These are phyloP conservation scores for Xenoacremonium recifei DNA, from an alignment of 2,329 filamentous ascomycete genomes.

Conservation along the genomic window DNA sequence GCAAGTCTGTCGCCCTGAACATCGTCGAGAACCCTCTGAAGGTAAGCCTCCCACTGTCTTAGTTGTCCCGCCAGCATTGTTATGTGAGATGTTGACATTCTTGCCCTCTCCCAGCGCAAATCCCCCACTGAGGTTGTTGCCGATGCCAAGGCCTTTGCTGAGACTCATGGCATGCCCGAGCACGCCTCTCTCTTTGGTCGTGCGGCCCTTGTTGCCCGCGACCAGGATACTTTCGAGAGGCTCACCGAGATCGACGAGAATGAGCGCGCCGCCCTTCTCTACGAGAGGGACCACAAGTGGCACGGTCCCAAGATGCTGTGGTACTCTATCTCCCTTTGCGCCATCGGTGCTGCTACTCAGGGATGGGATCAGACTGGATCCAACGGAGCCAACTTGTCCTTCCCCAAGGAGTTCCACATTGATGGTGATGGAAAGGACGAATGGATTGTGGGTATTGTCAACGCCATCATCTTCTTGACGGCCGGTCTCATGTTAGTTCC, in stretches of 20 bases:
- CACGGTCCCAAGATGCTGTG: slow-evolving; percentile 44
- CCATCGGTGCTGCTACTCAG: slow-evolving; percentile 54
- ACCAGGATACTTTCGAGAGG: background rate
- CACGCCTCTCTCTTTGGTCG: slow-evolving; percentile 42
- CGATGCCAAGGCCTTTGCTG: slow-evolving; percentile 52
- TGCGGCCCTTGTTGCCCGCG: slow-evolving; percentile 35
- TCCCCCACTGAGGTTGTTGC: slow-evolving; percentile 22
- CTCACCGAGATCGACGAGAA: slow-evolving; percentile 25
- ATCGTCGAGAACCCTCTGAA: slow-evolving; percentile 32
- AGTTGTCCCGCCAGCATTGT: too few species aligned
- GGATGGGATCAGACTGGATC: slow-evolving; percentile 65
- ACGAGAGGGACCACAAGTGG: slow-evolving; percentile 59
- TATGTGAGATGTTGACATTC: too few species aligned
- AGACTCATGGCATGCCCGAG: slow-evolving; percentile 45
- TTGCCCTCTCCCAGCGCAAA: slow-evolving; percentile 19
- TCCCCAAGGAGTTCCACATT: slow-evolving; percentile 44
- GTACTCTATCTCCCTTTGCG: slow-evolving; percentile 50
- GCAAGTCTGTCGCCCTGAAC: slow-evolving; percentile 28
- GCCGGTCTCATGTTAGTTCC: slow-evolving; percentile 57
- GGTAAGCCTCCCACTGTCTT: slow-evolving; percentile 17
- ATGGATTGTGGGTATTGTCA: slow-evolving; percentile 37
- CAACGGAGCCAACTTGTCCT: slow-evolving; percentile 61
- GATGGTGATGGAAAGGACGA: slow-evolving; percentile 41
- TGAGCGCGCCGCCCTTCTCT: slow-evolving; percentile 33
- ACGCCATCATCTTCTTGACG: slow-evolving; percentile 34